Evolutionary conservation across 2,329 filamentous ascomycete species (phyloP).

Genomic region (Chalaropsis thielavioides): DNA sequence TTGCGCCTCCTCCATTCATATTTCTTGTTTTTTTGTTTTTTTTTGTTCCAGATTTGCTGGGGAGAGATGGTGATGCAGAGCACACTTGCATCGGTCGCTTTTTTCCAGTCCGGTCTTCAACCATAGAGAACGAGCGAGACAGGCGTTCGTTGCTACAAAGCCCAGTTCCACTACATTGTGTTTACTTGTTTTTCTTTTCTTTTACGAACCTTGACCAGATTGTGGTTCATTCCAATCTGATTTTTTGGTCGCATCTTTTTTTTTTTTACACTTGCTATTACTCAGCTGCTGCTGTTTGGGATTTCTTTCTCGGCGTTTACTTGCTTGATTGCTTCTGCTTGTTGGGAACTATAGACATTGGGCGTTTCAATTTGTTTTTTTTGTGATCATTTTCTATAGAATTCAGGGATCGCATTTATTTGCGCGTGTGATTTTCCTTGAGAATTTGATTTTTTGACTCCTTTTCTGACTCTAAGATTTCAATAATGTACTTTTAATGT

Average conservation of each 20-base stretch:
- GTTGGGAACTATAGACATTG: background rate
- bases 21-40: constrained; percentile 13
- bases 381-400: constrained; percentile 3
- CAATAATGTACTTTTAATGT: too few species aligned
- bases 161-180: background rate
- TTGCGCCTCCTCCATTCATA: constrained; percentile 18
- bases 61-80: background rate
- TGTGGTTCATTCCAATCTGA: background rate
- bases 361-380: constrained; percentile 2
- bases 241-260: background rate
- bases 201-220: constrained; percentile 1
- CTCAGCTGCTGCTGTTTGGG: too few species aligned
- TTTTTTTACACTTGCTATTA: background rate
- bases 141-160: constrained; percentile 6
- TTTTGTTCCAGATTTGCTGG: background rate
- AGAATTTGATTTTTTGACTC: background rate
- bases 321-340: background rate
- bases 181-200: constrained; percentile 13
- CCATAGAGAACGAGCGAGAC: constrained; percentile 6
- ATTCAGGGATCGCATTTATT: background rate
- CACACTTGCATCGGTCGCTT: background rate
- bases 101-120: background rate
- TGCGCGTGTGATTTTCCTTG: background rate
- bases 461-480: background rate
- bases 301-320: background rate